Evolutionary conservation across 306 rosid genomes (phyloP).

Genomic region (Alnus rubra): DNA sequence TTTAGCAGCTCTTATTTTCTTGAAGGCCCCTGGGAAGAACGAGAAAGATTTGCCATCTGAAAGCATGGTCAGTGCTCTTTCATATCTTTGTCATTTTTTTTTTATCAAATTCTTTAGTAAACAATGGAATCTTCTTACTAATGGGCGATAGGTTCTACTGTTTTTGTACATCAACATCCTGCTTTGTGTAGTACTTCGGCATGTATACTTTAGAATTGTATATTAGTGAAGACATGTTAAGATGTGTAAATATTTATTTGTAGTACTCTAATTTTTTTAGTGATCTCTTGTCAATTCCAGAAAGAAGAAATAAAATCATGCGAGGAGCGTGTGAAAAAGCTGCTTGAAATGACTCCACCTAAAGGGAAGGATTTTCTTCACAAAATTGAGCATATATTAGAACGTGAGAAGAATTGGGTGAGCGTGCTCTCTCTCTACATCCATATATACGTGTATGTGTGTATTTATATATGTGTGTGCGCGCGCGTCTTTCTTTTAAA

Average conservation of each 20-base stretch:
- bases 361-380: slow-evolving; percentile 73
- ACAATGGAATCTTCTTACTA: neutral
- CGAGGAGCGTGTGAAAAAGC: slow-evolving; percentile 81
- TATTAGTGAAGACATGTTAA: neutral
- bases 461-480: too few species aligned
- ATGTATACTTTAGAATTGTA: neutral
- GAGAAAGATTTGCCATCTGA: slow-evolving; percentile 91
- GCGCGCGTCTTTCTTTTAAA: neutral
- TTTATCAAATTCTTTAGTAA: neutral
- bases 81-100: neutral
- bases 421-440: slow-evolving; percentile 32
- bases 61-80: slow-evolving; percentile 57
- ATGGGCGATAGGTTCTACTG: neutral
- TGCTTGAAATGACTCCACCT: slow-evolving; percentile 89
- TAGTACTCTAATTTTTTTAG: slow-evolving; percentile 4
- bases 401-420: slow-evolving; percentile 97
- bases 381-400: slow-evolving; percentile 87
- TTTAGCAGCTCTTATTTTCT: slow-evolving; percentile 31
- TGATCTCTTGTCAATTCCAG: slow-evolving; percentile 42
- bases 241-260: slow-evolving; percentile 14
- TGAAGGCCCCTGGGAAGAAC: slow-evolving; percentile 88
- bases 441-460: neutral
- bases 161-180: neutral
- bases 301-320: slow-evolving; percentile 85
- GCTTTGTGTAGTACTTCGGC: neutral